phyloP scores from a whole-genome alignment of 2,329 filamentous ascomycete genomes.

The Metarhizium robertsii region DNA sequence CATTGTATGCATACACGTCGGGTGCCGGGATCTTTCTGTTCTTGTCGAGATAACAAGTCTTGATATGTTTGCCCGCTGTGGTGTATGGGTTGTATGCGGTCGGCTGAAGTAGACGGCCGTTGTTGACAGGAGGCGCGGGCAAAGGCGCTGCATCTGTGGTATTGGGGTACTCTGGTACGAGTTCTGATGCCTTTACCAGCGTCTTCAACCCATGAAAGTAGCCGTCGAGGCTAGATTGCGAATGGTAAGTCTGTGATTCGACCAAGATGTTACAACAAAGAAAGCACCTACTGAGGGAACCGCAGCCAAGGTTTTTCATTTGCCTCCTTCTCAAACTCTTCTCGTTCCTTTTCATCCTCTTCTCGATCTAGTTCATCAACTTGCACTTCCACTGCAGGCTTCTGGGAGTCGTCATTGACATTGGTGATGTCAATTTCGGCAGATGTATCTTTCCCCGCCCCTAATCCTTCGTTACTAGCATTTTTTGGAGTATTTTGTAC shows the following conservation, averaged over 20 bases:
- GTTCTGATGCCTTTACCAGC: conserved; percentile 52
- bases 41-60: conserved; percentile 55
- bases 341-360: conserved; percentile 19
- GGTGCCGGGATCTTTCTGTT: conserved; percentile 48
- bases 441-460: background rate
- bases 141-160: conserved; percentile 22
- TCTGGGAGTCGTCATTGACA: background rate
- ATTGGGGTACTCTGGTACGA: conserved; percentile 66
- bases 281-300: conserved; percentile 27
- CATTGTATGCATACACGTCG: conserved; percentile 57
- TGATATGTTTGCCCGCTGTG: conserved; percentile 38
- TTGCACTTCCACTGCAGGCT: conserved; percentile 10
- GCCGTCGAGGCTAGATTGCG: conserved; percentile 54
- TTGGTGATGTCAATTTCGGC: background rate
- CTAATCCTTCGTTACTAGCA: background rate
- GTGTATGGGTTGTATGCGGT: conserved; percentile 62
- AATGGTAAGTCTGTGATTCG: background rate
- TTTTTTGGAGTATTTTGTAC: background rate
- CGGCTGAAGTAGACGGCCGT: conserved; percentile 30
- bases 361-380: conserved; percentile 15
- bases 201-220: conserved; percentile 73
- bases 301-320: conserved; percentile 30
- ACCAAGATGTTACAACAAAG: background rate
- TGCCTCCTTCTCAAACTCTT: conserved; percentile 20
- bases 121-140: conserved; percentile 22